Evolutionary conservation across 371 early-diverging fungal species (phyloP).

Genomic region (Actinomortierella wolfii): DNA sequence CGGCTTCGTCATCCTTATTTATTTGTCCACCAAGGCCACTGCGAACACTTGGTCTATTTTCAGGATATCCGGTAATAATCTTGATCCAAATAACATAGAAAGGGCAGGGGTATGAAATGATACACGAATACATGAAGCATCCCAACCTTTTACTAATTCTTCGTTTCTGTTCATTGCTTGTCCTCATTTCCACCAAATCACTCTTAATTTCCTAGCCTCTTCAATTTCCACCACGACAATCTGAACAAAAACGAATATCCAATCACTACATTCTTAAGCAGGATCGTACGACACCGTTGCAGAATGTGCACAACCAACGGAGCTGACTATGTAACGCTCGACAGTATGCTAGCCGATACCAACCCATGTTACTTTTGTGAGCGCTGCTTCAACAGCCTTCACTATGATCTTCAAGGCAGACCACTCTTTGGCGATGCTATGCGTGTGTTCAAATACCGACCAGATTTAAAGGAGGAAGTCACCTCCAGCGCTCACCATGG

Average conservation of each 20-base stretch:
- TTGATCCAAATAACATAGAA: too few species aligned
- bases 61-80: slow-evolving; percentile 58
- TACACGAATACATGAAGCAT: too few species aligned
- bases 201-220: slow-evolving; percentile 14
- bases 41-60: slow-evolving; percentile 75
- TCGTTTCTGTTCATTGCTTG: background rate
- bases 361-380: slow-evolving; percentile 82
- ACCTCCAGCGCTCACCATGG: too few species aligned
- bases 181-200: background rate
- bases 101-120: too few species aligned
- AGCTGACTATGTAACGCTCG: slow-evolving; percentile 68
- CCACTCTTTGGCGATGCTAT: slow-evolving; percentile 52
- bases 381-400: slow-evolving; percentile 73
- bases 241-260: slow-evolving; percentile 56
- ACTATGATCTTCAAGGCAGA: slow-evolving; percentile 63
- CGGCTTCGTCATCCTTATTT: slow-evolving; percentile 65
- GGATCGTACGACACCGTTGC: slow-evolving; percentile 60
- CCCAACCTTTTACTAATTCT: too few species aligned
- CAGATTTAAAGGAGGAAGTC: too few species aligned
- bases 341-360: slow-evolving; percentile 72
- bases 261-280: slow-evolving; percentile 51
- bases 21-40: slow-evolving; percentile 74
- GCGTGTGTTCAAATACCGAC: too few species aligned
- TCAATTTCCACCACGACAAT: slow-evolving; percentile 48
- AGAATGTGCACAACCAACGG: slow-evolving; percentile 69